Base-by-base conservation (phyloP, 495 filamentous ascomycete species). In the Margaritispora aquatica region DNA sequence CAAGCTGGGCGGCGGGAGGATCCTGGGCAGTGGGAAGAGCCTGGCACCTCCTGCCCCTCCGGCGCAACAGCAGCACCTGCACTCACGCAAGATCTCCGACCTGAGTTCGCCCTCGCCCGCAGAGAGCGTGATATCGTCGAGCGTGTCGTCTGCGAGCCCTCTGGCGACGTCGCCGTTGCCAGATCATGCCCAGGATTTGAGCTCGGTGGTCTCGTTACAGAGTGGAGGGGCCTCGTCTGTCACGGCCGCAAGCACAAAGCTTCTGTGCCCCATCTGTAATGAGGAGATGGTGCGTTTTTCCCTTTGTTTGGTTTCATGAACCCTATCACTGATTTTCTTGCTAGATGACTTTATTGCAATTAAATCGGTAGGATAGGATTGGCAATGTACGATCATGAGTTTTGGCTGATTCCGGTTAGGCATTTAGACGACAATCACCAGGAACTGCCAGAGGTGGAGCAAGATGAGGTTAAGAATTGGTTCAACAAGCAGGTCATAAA, bases 401-500 rank as follows among this genome's bases (percentile, higher is more conserved):
- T 44, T 10, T 44, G 38, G 38, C 38, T 44, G 15, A 44, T 44
- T 44, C 10, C 8, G 2, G 9, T 10, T 56, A 89, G 88, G 68
- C 94, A 98, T 72, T 87, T 98, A 63, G 94, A 98, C 73, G 95
- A 97, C 66, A 78, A 81, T 38, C 94, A 98, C 73, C 88, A 92
- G 61, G 90, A 97, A 62, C 80, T 97, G n/a, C 91, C 95, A 71
- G 90, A 90, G 58, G 82, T 89, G 54, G 88, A 90, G 66, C 95
- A 97, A 68, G 93, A 96, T 72, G 91, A 98, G 73, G 93, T 97
- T 60, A 96, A 96, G 75, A 93, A 89, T 55, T 98, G 94, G 94
- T 97, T 98, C 77, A 87, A 94, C 73, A 86, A 88, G 63, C 94
- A 97, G 70, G 95, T 98, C 77, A 80, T 89, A 51, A 96, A 96